These are phyloP conservation scores for Borovskyia barvae DNA, from an alignment of 208 protist species.

Conservation along the genomic window DNA sequence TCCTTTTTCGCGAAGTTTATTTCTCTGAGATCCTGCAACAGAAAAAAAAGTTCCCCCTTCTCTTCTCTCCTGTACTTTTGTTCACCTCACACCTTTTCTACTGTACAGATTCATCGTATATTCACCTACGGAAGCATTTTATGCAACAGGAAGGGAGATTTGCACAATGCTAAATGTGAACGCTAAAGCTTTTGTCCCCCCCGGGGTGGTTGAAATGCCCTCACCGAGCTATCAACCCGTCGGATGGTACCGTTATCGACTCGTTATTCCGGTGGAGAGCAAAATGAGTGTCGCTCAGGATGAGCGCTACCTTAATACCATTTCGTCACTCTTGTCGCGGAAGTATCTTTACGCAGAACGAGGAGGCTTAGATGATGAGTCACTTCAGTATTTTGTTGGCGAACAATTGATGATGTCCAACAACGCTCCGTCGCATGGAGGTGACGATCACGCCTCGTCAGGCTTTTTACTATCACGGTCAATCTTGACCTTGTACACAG, in stretches of 20 bases:
- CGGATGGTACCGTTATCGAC: conserved; percentile 59
- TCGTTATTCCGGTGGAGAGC: conserved; percentile 32
- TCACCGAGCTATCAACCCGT: conserved; percentile 17
- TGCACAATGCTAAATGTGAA: conserved; percentile 71
- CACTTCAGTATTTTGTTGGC: conserved; percentile 49
- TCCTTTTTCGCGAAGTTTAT: no score
- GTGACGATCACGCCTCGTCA: conserved; percentile 25
- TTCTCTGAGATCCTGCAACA: no score
- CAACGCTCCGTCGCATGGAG: conserved; percentile 20
- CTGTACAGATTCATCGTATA: no score
- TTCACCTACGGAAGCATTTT: no score
- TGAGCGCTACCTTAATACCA: conserved; percentile 29
- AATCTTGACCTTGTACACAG: conserved; percentile 51
- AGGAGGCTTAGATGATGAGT: conserved; percentile 45
- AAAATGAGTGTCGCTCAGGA: conserved; percentile 32
- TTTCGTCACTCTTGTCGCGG: conserved; percentile 49
- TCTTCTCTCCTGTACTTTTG: no score
- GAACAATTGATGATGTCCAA: conserved; percentile 43
- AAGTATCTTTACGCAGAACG: conserved; percentile 50
- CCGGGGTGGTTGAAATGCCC: conserved; percentile 25
- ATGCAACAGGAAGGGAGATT: no score
- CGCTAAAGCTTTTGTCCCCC: conserved; percentile 75
- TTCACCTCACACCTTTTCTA: no score
- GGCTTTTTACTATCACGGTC: conserved; percentile 69
- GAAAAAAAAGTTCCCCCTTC: no score